phyloP scores from a whole-genome alignment of 176 grass and related monocot genomes.

The Musa beccarii region DNA sequence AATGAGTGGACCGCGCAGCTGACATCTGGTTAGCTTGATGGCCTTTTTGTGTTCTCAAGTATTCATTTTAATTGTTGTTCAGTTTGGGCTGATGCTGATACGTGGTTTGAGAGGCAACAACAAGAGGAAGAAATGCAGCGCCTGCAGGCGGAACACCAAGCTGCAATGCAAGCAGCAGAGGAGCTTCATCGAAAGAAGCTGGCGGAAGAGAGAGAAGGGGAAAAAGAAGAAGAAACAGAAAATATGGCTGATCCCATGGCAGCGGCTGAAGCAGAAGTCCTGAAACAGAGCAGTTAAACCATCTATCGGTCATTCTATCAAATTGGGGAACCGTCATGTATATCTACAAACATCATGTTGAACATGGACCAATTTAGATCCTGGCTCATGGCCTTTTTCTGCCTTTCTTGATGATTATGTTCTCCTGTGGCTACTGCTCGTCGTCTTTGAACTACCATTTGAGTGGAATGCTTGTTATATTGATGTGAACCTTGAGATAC shows the following conservation, averaged over 20 bases:
- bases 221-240: constrained; percentile 63
- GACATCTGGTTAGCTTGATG: no score
- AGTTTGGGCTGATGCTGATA: constrained; percentile 99
- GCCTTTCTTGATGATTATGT: neutral
- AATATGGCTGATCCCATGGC: constrained; percentile 64
- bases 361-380: neutral
- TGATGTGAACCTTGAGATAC: neutral
- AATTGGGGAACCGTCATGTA: neutral
- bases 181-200: constrained; percentile 76
- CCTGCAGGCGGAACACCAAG: constrained; percentile 72
- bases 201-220: constrained; percentile 66
- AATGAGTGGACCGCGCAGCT: no score
- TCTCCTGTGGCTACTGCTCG: neutral
- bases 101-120: constrained; percentile 98
- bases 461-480: neutral
- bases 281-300: constrained; percentile 35
- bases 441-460: neutral
- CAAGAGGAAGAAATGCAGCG: constrained; percentile 95
- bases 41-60: no score
- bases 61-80: constrained; percentile 1
- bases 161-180: constrained; percentile 82
- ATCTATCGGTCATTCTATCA: neutral
- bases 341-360: neutral
- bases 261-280: constrained; percentile 38
- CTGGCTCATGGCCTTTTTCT: neutral